Evolutionary conservation across 495 filamentous ascomycete genomes (phyloP).

Genomic region (Hypomontagnella monticulosa): DNA sequence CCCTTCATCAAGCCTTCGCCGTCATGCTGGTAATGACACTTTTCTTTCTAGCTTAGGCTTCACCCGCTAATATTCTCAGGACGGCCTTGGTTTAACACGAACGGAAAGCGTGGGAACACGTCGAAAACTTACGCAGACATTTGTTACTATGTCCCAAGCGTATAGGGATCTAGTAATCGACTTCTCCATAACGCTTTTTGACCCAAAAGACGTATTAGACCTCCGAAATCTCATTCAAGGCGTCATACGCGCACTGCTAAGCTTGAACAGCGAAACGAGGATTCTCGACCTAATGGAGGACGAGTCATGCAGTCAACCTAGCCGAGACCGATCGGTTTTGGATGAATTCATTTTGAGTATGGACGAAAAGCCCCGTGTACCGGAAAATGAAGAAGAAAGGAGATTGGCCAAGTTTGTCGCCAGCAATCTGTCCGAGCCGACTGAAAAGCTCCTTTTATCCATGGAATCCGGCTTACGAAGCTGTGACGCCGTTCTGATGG

Average conservation of each 20-base stretch:
- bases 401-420: slow-evolving; percentile 49
- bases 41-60: background rate
- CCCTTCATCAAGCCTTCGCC: slow-evolving; percentile 55
- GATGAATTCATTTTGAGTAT: slow-evolving; percentile 51
- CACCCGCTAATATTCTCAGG: slow-evolving; percentile 37
- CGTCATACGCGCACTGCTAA: slow-evolving; percentile 58
- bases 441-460: slow-evolving; percentile 54
- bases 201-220: slow-evolving; percentile 55
- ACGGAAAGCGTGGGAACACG: slow-evolving; percentile 48
- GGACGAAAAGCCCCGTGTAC: slow-evolving; percentile 26
- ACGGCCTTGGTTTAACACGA: slow-evolving; percentile 57
- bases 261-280: slow-evolving; percentile 55
- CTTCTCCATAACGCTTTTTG: slow-evolving; percentile 59
- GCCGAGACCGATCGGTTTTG: slow-evolving; percentile 6
- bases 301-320: background rate
- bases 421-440: slow-evolving; percentile 56
- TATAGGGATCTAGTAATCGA: slow-evolving; percentile 65
- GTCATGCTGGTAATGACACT: slow-evolving; percentile 49
- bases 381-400: slow-evolving; percentile 32
- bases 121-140: slow-evolving; percentile 54
- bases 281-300: slow-evolving; percentile 48
- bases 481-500: slow-evolving; percentile 60
- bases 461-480: slow-evolving; percentile 54
- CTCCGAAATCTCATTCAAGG: slow-evolving; percentile 64
- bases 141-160: slow-evolving; percentile 65